Conservation (phyloP, 2,329 filamentous ascomycete genomes). For the Chaetomium strumarium region DNA sequence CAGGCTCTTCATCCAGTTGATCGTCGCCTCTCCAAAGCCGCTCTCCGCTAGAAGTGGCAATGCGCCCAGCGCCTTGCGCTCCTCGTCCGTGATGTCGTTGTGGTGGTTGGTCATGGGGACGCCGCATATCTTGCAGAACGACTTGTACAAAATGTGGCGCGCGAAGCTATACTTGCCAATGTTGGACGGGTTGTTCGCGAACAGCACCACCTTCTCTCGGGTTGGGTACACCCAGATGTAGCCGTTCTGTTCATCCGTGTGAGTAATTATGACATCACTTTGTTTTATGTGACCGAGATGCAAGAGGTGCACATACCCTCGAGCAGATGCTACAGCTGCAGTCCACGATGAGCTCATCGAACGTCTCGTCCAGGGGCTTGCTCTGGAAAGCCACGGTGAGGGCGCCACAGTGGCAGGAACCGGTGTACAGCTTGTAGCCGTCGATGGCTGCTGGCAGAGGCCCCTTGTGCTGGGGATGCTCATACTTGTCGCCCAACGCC, state of each 20-base stretch:
- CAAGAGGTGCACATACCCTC: constrained; percentile 28
- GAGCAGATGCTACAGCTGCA: constrained; percentile 49
- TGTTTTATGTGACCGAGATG: background rate
- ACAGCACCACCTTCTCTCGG: background rate
- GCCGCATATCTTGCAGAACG: background rate
- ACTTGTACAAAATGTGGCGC: background rate
- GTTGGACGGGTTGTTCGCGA: background rate
- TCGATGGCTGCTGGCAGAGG: constrained; percentile 35
- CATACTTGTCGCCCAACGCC: constrained; percentile 29
- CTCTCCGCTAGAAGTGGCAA: background rate
- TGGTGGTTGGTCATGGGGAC: background rate
- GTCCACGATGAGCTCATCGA: constrained; percentile 29
- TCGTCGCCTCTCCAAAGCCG: background rate
- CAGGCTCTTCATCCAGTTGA: background rate
- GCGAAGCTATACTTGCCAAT: background rate
- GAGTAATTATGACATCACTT: background rate
- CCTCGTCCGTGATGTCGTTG: background rate
- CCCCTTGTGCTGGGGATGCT: constrained; percentile 35
- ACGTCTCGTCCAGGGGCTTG: constrained; percentile 31
- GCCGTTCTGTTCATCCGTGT: background rate
- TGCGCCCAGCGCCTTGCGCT: background rate
- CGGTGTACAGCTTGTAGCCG: constrained; percentile 38
- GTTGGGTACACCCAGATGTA: background rate
- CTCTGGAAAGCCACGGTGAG: constrained; percentile 37
- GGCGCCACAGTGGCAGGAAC: constrained; percentile 48